Evolutionary conservation across 2,329 filamentous ascomycete genomes (phyloP).

Genomic region (Penicillium sp.): DNA sequence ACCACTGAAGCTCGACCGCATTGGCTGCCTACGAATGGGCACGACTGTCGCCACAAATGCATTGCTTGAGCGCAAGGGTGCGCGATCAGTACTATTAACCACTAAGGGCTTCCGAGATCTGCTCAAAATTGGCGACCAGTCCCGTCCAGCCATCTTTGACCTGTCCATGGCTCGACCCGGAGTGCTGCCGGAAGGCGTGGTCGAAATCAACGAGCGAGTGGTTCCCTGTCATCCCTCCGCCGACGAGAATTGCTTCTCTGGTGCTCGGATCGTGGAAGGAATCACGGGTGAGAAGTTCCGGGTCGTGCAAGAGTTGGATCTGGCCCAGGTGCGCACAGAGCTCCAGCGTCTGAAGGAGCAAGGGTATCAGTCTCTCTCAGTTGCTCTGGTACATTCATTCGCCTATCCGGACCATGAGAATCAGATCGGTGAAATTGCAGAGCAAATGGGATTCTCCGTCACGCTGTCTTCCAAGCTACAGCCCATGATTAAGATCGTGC

Average conservation of each 20-base stretch:
- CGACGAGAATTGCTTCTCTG: slow-evolving; percentile 73
- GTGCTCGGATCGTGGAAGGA: slow-evolving; percentile 65
- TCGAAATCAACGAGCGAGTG: slow-evolving; percentile 87
- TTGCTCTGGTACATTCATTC: slow-evolving; percentile 88
- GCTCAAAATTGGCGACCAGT: slow-evolving; percentile 86
- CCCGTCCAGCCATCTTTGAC: slow-evolving; percentile 86
- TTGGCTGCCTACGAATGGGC: slow-evolving; percentile 76
- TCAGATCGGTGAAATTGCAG: slow-evolving; percentile 74
- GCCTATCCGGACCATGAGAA: slow-evolving; percentile 86
- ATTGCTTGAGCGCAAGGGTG: slow-evolving; percentile 84
- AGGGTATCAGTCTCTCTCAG: slow-evolving; percentile 77
- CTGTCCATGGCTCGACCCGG: slow-evolving; percentile 83
- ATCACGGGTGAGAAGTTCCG: slow-evolving; percentile 68
- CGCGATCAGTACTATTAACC: slow-evolving; percentile 82
- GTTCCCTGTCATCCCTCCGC: slow-evolving; percentile 65
- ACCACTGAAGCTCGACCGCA: slow-evolving; percentile 41
- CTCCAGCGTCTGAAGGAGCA: slow-evolving; percentile 68
- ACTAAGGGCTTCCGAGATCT: slow-evolving; percentile 88
- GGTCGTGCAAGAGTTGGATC: slow-evolving; percentile 63
- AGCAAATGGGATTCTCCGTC: slow-evolving; percentile 78
- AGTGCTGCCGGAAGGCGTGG: slow-evolving; percentile 78
- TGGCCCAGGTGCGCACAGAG: slow-evolving; percentile 59
- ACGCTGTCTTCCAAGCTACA: slow-evolving; percentile 79
- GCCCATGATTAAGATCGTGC: slow-evolving; percentile 82
- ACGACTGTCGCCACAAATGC: slow-evolving; percentile 94